Conservation (phyloP, 169 alveolate species). For the Pseudocohnilembus persalinus region DNA sequence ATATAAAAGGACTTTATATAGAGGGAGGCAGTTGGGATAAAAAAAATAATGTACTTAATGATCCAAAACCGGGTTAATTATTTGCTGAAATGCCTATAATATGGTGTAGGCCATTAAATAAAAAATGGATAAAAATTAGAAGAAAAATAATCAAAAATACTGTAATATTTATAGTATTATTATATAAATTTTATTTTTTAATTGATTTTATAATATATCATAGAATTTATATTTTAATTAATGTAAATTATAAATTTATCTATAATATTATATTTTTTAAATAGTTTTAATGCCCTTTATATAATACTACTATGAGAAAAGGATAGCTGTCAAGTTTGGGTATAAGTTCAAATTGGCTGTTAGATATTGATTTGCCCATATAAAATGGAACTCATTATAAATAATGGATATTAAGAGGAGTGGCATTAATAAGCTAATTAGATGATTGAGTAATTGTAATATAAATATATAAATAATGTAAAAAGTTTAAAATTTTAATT, state of each 20-base stretch:
- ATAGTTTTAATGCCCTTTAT: background rate
- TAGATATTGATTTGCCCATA: background rate
- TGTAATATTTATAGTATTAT: background rate
- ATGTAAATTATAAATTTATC: no score
- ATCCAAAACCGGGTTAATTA: background rate
- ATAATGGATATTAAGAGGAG: background rate
- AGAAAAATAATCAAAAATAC: background rate
- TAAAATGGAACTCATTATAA: no score
- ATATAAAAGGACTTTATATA: background rate
- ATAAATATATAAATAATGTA: no score
- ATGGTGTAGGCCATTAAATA: background rate
- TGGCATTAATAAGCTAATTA: background rate
- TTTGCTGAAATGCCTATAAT: background rate
- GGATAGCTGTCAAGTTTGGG: background rate
- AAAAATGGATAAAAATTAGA: background rate
- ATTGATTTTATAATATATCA: no score
- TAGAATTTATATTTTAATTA: no score
- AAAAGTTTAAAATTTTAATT: no score
- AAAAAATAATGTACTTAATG: background rate
- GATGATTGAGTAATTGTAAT: background rate
- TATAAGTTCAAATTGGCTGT: background rate
- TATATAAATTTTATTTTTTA: no score
- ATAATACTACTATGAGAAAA: background rate
- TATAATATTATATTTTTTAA: no score
- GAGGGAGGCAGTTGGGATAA: background rate